Evolutionary conservation across 164 flowering plant species (phyloP).

Genomic region (Saururus chinensis): DNA sequence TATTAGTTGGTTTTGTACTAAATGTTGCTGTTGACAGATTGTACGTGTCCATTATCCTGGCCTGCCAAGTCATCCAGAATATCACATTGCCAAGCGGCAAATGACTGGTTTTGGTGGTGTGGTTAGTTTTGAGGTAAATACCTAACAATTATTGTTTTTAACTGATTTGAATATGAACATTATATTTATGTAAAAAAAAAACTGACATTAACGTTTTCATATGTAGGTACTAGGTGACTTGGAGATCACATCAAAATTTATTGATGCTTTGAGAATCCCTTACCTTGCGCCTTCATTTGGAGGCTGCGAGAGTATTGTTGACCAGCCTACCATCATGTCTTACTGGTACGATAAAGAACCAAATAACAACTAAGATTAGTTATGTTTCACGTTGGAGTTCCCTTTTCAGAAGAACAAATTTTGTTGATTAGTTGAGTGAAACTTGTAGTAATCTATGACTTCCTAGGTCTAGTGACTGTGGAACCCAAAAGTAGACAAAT

Average conservation of each 20-base stretch:
- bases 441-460: too few relatives aligned
- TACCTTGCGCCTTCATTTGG: slow-evolving; percentile 97
- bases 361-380: neutral
- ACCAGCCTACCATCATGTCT: slow-evolving; percentile 95
- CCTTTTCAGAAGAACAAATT: too few relatives aligned
- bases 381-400: neutral
- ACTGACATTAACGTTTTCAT: neutral
- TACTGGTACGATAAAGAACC: slow-evolving; percentile 50
- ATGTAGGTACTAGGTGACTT: slow-evolving; percentile 81
- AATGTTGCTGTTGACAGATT: slow-evolving; percentile 39
- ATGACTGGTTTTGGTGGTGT: slow-evolving; percentile 99
- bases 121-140: slow-evolving; percentile 88
- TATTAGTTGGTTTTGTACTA: neutral
- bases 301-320: slow-evolving; percentile 98
- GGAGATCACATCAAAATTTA: slow-evolving; percentile 46
- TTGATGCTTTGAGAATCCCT: slow-evolving; percentile 75
- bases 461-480: too few relatives aligned
- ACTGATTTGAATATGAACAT: neutral
- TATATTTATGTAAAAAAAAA: neutral
- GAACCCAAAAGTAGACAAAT: too few relatives aligned
- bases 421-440: too few relatives aligned
- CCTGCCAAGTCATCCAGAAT: slow-evolving; percentile 86
- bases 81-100: slow-evolving; percentile 65
- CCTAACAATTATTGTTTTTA: neutral
- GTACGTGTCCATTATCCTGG: slow-evolving; percentile 83